Evolutionary conservation across 169 alveolate species (phyloP).

Genomic region (Prorocentrum cordatum): DNA sequence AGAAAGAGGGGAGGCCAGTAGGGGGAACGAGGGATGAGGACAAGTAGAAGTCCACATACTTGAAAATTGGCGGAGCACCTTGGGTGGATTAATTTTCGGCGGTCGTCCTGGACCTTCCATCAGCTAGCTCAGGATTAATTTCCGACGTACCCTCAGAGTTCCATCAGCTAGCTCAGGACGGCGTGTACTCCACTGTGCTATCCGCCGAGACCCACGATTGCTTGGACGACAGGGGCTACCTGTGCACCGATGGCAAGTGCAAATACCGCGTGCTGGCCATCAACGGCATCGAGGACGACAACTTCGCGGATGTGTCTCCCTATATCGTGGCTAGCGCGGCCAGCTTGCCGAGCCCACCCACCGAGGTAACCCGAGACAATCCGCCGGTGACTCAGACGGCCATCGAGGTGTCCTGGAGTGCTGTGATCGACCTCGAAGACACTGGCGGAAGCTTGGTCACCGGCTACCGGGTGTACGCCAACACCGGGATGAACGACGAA

Average conservation of each 20-base stretch:
- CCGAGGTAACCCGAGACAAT: conserved; percentile 25
- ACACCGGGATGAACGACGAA: conserved; percentile 64
- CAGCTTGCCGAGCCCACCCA: conserved; percentile 27
- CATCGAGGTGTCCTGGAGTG: conserved; percentile 40
- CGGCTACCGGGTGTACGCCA: conserved; percentile 70
- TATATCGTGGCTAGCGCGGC: conserved; percentile 39
- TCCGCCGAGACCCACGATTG: conserved; percentile 29
- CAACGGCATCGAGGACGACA: conserved; percentile 60
- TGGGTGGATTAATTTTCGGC: no score
- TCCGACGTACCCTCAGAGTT: no score
- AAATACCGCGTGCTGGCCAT: conserved; percentile 66
- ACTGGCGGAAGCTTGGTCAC: conserved; percentile 45
- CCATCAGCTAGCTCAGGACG: no score
- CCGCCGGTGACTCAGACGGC: conserved; percentile 37
- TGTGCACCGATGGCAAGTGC: conserved; percentile 17
- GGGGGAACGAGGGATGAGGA: no score
- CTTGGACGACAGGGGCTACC: conserved; percentile 7
- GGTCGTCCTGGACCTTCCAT: no score
- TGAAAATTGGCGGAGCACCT: no score
- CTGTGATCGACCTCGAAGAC: conserved; percentile 16
- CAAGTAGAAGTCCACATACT: no score
- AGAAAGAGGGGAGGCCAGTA: no score
- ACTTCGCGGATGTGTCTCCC: conserved; percentile 61
- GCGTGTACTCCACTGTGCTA: background rate
- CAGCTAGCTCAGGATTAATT: no score